These are phyloP conservation scores for Penicillium sp. DNA, from an alignment of 2,329 filamentous ascomycete genomes.

Conservation along the genomic window DNA sequence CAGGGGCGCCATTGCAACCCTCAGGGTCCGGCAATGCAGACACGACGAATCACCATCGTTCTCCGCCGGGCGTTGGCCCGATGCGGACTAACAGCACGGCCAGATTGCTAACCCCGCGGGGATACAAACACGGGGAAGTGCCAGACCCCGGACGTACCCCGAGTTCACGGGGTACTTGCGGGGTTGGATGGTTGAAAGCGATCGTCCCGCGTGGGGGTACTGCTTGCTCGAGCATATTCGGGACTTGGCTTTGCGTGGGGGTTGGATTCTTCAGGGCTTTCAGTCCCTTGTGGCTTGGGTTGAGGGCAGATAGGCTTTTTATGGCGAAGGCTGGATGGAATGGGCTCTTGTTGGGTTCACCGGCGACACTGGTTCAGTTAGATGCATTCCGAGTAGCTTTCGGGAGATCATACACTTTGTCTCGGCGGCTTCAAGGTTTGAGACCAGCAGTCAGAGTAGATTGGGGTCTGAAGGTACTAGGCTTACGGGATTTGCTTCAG, in stretches of 20 bases:
- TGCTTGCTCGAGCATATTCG: background rate
- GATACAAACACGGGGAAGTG: slow-evolving; percentile 7
- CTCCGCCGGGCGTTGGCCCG: background rate
- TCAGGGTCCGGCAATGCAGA: background rate
- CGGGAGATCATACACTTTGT: background rate
- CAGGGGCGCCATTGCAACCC: background rate
- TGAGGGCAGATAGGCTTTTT: background rate
- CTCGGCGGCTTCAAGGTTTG: too few relatives aligned
- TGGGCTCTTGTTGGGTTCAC: background rate
- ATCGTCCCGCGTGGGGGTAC: slow-evolving; percentile 4
- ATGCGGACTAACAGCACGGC: background rate
- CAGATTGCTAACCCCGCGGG: background rate
- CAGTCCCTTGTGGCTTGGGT: background rate
- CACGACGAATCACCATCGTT: background rate
- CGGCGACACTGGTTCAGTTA: background rate
- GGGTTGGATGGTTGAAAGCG: background rate
- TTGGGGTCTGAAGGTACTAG: background rate
- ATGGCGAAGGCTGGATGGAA: background rate
- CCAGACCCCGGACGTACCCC: slow-evolving; percentile 2
- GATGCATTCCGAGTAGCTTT: background rate
- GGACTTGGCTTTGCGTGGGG: background rate
- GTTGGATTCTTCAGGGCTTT: background rate
- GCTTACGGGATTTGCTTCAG: too few relatives aligned
- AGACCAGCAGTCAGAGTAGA: background rate
- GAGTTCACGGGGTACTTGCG: background rate